Percentiles rank a stretch among this genome's conserved stretches.
phyloP scores from a whole-genome alignment of 139 green algal genomes.

The Coccomyxa sp. region DNA sequence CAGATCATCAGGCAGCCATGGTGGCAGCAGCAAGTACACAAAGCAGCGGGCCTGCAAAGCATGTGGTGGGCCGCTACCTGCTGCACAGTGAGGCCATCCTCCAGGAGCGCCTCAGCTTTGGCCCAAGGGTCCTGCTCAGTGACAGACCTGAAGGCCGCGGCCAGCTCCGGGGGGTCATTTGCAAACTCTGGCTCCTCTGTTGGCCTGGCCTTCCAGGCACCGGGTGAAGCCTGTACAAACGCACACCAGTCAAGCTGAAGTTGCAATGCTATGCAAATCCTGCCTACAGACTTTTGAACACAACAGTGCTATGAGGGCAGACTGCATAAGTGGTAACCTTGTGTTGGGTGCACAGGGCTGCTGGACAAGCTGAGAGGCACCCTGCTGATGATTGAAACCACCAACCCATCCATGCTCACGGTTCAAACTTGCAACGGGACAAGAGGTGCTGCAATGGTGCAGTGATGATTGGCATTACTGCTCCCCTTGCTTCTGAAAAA shows the following conservation, averaged over 20 bases:
- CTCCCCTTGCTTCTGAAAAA: too few relatives aligned
- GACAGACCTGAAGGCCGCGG: not conserved
- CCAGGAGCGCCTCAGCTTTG: not conserved
- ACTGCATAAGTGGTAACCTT: too few relatives aligned
- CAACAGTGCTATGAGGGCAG: too few relatives aligned
- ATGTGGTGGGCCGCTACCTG: not conserved
- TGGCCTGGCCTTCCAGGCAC: not conserved
- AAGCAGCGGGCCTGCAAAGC: too few relatives aligned
- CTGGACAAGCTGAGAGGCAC: too few relatives aligned
- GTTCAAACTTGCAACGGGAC: not conserved
- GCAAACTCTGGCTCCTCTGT: not conserved
- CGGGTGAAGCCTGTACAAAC: not conserved
- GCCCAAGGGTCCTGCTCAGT: not conserved
- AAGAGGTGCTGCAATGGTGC: not conserved
- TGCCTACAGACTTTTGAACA: too few relatives aligned
- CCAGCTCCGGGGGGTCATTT: not conserved
- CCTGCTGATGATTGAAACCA: too few relatives aligned
- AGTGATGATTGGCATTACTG: too few relatives aligned
- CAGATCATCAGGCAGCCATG: too few relatives aligned
- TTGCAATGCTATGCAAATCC: not conserved
- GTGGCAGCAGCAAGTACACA: too few relatives aligned
- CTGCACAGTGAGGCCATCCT: not conserved
- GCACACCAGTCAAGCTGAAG: not conserved
- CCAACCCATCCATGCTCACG: too few relatives aligned
- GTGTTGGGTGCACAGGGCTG: too few relatives aligned